Conservation (phyloP, 2,329 filamentous ascomycete genomes). For the Phoma herbarum region DNA sequence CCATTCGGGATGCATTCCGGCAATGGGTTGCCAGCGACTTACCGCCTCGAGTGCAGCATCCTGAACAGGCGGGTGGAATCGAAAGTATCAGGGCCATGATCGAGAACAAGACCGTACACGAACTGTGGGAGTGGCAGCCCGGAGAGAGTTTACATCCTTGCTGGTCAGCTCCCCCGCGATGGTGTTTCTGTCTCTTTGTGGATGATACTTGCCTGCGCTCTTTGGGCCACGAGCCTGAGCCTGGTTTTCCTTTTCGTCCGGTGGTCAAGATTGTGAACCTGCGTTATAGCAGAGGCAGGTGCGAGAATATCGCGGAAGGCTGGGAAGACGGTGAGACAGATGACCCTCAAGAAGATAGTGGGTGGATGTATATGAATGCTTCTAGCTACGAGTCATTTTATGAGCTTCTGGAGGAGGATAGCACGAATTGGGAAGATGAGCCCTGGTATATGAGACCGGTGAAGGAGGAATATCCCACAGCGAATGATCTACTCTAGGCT, state of each 20-base stretch:
- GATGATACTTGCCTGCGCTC: conserved; percentile 6
- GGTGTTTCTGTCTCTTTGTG: conserved; percentile 29
- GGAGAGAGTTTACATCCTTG: conserved; percentile 10
- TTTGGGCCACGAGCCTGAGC: conserved; percentile 2
- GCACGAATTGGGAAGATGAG: neutral
- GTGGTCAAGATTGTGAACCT: conserved; percentile 18
- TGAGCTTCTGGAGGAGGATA: neutral
- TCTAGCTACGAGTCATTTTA: neutral
- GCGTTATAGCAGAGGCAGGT: conserved; percentile 7
- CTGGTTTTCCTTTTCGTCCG: too few relatives aligned
- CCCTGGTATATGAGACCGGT: neutral
- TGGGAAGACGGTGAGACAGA: conserved; percentile 29
- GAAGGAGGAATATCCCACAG: neutral
- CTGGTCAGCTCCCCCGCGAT: conserved; percentile 19
- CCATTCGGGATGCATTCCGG: conserved; percentile 25
- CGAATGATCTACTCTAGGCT: neutral
- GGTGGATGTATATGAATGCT: conserved; percentile 28
- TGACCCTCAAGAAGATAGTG: conserved; percentile 23
- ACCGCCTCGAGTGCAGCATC: conserved; percentile 21
- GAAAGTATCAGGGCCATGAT: conserved; percentile 16
- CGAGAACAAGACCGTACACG: conserved; percentile 15
- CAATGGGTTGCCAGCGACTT: conserved; percentile 29
- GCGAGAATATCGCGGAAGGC: conserved; percentile 12
- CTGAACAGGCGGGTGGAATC: conserved; percentile 15
- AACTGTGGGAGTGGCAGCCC: neutral